These are phyloP conservation scores for Paramecium bursaria DNA, from an alignment of 73 alveolate species.

Conservation along the genomic window DNA sequence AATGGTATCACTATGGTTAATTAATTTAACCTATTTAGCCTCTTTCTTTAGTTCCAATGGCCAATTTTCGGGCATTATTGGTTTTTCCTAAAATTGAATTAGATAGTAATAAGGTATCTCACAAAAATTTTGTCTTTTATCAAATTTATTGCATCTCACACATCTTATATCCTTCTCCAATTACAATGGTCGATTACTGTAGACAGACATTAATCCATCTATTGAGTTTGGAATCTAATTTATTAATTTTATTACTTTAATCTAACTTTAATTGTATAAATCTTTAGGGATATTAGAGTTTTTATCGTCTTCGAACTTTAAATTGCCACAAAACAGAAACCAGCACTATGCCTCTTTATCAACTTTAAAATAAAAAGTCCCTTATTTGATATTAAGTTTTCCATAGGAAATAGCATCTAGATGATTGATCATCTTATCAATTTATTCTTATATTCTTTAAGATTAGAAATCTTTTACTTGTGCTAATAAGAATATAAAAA, in stretches of 20 bases:
- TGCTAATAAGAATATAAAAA: background rate
- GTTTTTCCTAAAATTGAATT: background rate
- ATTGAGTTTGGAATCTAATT: conserved; percentile 50
- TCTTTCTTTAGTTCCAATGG: conserved; percentile 38
- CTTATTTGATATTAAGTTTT: conserved; percentile 40
- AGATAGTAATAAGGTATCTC: conserved; percentile 23
- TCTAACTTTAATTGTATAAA: conserved; percentile 13
- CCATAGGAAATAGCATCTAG: conserved; percentile 54
- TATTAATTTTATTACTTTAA: background rate
- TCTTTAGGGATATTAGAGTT: conserved; percentile 27
- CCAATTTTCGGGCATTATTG: conserved; percentile 32
- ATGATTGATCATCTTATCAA: conserved; percentile 46
- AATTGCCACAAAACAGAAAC: conserved; percentile 53
- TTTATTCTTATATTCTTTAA: conserved; percentile 53
- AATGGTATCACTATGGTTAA: background rate
- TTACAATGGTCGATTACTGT: conserved; percentile 45
- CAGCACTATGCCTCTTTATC: conserved; percentile 52
- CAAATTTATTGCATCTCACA: conserved; percentile 9
- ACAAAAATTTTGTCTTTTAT: conserved; percentile 6
- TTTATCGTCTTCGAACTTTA: conserved; percentile 56
- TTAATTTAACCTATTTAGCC: conserved; percentile 20
- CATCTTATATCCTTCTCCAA: conserved; percentile 31
- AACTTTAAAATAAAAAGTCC: conserved; percentile 56
- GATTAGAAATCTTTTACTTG: conserved; percentile 53
- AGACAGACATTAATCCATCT: conserved; percentile 43